Base-by-base conservation (phyloP, 1,284 basidiomycete species). In the Rhodotorula glutinis region DNA sequence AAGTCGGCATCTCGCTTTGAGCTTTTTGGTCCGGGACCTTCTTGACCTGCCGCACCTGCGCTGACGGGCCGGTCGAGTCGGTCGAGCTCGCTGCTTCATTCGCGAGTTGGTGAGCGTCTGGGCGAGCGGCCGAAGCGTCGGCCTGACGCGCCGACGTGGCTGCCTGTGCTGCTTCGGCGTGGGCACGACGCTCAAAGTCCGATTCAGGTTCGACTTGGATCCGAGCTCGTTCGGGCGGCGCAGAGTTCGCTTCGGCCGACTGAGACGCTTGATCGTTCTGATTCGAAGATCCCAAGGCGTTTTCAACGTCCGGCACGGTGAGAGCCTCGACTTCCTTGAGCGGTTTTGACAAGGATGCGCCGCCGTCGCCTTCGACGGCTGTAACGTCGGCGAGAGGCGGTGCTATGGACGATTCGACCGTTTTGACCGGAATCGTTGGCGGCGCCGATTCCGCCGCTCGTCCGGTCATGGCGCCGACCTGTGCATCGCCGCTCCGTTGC, bases 331-430 rank as follows among this genome's bases (percentile, higher is more conserved):
- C 60, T n/a, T 71, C 49, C 3, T 27, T 61, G 46, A 71, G 17
- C 4, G 70, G 67, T 16, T 47, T 56, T 2, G 62, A 64, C n/a
- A 71, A 43, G 3, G 53, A 43, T 2, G 70, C 70, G 13, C 70
- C 70, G 19, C 70, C 70, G 46, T 41, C 59, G 23, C 67, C 67
- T 49, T 46, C 64, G 53, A 72, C 41, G 19, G 59, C 41, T 9
- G 61, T 67, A 4, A 58, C 29, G 23, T n/a, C 49, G 7, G n/a
- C 49, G 17, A 51, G 49, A 16, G 49, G 49, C 7, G 49, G 49
- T 1, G 49, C 25, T 27, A 51, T 51, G 3, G 49, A 27, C n/a
- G 49, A 51, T 14, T 51, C 49, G 49, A 51, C 49, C 25, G 49
- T 49, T n/a, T 52, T 51, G 40, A 53, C 41, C 47, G 23, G 23